Conservation (phyloP, 768 basidiomycete species). For the Lyophyllum decastes region DNA sequence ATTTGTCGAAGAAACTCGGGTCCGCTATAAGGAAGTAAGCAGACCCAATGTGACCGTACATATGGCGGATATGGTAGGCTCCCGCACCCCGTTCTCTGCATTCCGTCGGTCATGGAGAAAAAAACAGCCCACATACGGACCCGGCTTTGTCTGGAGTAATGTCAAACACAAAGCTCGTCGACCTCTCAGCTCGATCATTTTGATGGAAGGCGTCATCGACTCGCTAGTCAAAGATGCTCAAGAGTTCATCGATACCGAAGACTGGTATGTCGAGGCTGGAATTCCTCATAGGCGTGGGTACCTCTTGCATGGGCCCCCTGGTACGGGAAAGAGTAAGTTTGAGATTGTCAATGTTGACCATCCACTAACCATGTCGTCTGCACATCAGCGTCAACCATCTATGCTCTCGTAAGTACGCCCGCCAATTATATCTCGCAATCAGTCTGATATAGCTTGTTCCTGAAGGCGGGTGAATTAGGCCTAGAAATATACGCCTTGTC, state of each 20-base stretch:
- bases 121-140: slow-evolving; percentile 37
- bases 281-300: slow-evolving; percentile 62
- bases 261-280: slow-evolving; percentile 60
- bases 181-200: slow-evolving; percentile 53
- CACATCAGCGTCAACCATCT: slow-evolving; percentile 51
- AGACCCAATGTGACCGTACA: slow-evolving; percentile 36
- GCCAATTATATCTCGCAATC: neutral
- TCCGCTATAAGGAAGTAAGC: slow-evolving; percentile 34
- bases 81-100: slow-evolving; percentile 1
- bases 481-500: slow-evolving; percentile 81
- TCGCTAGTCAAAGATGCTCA: slow-evolving; percentile 49
- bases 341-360: slow-evolving; percentile 14
- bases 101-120: neutral
- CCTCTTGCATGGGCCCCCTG: slow-evolving; percentile 59
- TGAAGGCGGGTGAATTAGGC: slow-evolving; percentile 60
- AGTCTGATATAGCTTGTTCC: neutral
- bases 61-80: slow-evolving; percentile 30
- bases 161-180: slow-evolving; percentile 52
- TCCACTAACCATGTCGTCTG: slow-evolving; percentile 30
- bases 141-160: slow-evolving; percentile 40
- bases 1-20: slow-evolving; percentile 36
- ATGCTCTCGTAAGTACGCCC: slow-evolving; percentile 41
- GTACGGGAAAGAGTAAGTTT: slow-evolving; percentile 58
- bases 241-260: slow-evolving; percentile 53
- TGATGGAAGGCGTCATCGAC: slow-evolving; percentile 47